phyloP scores from a whole-genome alignment of 306 rosid genomes.

The Cercis canadensis region DNA sequence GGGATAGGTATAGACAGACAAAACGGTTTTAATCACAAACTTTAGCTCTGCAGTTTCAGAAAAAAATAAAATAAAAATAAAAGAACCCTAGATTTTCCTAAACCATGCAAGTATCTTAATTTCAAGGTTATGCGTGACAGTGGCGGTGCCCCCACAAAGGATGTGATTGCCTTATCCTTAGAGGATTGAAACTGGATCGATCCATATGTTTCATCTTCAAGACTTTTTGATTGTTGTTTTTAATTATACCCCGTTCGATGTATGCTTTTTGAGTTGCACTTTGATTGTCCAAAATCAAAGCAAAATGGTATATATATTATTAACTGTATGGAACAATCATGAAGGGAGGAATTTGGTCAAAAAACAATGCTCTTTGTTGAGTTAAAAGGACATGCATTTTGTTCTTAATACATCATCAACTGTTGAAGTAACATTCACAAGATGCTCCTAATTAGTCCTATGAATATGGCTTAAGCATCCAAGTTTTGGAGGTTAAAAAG shows the following conservation, averaged over 20 bases:
- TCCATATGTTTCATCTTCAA: conserved; percentile 33
- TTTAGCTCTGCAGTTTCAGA: conserved; percentile 32
- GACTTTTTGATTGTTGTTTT: conserved; percentile 9
- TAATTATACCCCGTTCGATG: conserved; percentile 27
- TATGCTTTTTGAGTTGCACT: conserved; percentile 44
- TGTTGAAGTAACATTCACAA: conserved; percentile 26
- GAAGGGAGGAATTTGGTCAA: conserved; percentile 38
- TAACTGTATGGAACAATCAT: conserved; percentile 43
- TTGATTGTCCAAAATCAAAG: conserved; percentile 39
- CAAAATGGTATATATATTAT: conserved; percentile 21
- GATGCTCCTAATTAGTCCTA: conserved; percentile 19
- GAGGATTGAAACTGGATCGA: conserved; percentile 11
- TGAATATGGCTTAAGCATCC: neutral
- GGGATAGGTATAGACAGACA: conserved; percentile 25
- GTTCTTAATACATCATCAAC: neutral
- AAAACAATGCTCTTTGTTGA: conserved; percentile 36
- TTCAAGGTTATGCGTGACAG: conserved; percentile 40
- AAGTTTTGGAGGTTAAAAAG: neutral
- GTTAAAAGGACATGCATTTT: conserved; percentile 38
- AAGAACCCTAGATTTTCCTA: conserved; percentile 3
- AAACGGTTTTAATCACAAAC: conserved; percentile 49
- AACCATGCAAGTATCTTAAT: conserved; percentile 27
- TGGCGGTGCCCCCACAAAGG: conserved; percentile 37
- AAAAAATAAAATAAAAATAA: neutral
- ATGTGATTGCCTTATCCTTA: conserved; percentile 46